Evolutionary conservation across 1,284 basidiomycete genomes (phyloP), one percentile per base, ranked within the genome.

Genomic region (Rhodotorula sp.): DNA sequence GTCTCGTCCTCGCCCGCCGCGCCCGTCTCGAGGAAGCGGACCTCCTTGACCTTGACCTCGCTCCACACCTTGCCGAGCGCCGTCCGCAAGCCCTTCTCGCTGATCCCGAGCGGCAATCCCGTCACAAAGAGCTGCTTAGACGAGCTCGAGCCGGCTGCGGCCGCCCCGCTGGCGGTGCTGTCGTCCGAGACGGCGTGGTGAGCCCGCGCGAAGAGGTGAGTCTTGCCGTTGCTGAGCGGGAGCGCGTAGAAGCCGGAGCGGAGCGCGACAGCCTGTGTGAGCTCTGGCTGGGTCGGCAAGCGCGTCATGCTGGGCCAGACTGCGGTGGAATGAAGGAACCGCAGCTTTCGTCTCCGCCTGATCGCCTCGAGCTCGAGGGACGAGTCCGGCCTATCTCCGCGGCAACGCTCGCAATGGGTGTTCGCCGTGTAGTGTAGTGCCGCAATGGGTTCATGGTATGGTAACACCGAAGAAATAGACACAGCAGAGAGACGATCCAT

Each of bases 191-290:
- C 44, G 41, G 21, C 49, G 56, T 63, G 66, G 64, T 74, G 73
- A 1, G 67, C 42, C 10, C 73, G 70, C 7, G 66, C 68, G 42
- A 68, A 70, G 57, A 74, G 68, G 41, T 59, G 50, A 1, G 17
- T 17, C 27, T 48, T 17, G 16, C 61, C 54, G 48, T n/a, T 12
- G 45, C 49, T 46, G 68, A 74, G 60, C 19, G 73, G 73, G 34
- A 74, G 67, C 5, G 66, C 70, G 48, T 58, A 67, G 61, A 72
- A 74, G 13, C 71, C 70, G 1, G 68, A 70, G 10, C 70, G 68
- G 8, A 74, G 57, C 0, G 65, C 45, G 4, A 70, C 19, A 3
- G 57, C 57, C n/a, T 42, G 41, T n/a, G 44, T 10, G 10, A 23
- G 21, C 4, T 52, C 49, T 7, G 68, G 68, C 55, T 74, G 72